phyloP scores from a whole-genome alignment of 305 asterid species.

The Solanum hybrid region DNA sequence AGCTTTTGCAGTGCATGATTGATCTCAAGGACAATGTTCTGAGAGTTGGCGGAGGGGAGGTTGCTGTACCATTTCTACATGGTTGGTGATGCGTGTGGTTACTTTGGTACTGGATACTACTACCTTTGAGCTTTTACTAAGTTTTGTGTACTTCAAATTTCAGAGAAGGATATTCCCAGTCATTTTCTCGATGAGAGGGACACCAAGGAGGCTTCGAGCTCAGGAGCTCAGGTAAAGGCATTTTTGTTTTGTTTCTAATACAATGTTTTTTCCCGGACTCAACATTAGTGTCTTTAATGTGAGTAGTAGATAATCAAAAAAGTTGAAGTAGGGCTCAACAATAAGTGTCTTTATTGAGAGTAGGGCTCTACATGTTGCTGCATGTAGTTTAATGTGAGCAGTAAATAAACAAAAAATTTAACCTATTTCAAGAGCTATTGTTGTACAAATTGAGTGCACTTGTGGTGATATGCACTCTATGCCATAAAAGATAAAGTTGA shows the following conservation, averaged over 20 bases:
- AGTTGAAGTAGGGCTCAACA: neutral
- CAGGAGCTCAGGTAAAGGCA: constrained; percentile 62
- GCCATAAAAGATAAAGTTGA: neutral
- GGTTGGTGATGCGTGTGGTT: constrained; percentile 27
- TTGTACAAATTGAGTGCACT: neutral
- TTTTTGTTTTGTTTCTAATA: neutral
- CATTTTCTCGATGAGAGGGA: constrained; percentile 54
- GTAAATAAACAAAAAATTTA: no score
- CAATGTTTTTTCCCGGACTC: neutral
- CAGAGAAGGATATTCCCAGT: constrained; percentile 90
- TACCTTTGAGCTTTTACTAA: neutral
- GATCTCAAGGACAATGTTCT: constrained; percentile 86
- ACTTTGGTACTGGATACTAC: neutral
- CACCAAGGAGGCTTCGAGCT: constrained; percentile 71
- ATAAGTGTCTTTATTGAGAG: neutral
- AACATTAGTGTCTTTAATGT: neutral
- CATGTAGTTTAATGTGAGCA: neutral
- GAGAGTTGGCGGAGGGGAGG: constrained; percentile 98
- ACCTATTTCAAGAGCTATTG: neutral
- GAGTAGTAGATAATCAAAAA: neutral
- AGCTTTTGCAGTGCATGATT: constrained; percentile 65
- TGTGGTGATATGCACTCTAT: neutral
- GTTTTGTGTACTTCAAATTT: constrained; percentile 8
- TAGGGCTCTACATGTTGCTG: neutral
- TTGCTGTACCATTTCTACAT: constrained; percentile 79